Base-by-base conservation (phyloP, 176 grass and related monocot genomes). In the Elymus sibiricus region DNA sequence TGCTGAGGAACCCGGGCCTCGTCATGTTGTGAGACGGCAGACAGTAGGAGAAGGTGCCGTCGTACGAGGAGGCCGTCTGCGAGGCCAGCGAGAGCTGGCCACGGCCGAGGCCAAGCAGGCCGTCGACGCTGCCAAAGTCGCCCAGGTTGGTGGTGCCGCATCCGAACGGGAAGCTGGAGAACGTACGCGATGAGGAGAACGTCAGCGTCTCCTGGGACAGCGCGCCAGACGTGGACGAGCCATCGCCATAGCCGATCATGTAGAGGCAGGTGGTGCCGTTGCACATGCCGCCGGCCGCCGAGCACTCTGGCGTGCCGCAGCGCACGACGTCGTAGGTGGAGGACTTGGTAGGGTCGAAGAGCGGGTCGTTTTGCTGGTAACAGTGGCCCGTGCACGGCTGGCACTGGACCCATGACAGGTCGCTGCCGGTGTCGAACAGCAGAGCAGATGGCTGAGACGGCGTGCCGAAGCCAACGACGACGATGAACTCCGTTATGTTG, bases 361-460 rank as follows among this genome's bases (percentile, higher is more conserved):
- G 11, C 0, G 89, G 95, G 67, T 90, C 85, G 1, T 85, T 53
- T 81, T 93, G 95, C 42, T 34, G 14, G 87, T 93, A 90, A 79
- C 95, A 98, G 61, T 77, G 83, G 16, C 51, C 77, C 2, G 64
- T 74, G 87, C 95, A 97, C 1, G 95, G 92, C 16, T 22, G 62
- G 86, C 95, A 97, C 77, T 92, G 95, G 82, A 94, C 84, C 95
- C 95, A 97, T 16, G 95, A 89, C 31, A 97, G 11, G 37, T 94
- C 92, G 80, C 92, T 92, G 19, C 95, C 92, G 4, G 95, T 97
- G 84, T 97, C 95, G 29, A 97, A 82, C 0, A 46, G 14, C 2
- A 95, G n/a, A 0, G 93, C 14, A 22, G 70, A 77, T 2, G 78
- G 37, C 35, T 11, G 79, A 9, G 38, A 40, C 1, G 95, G 95